Base-by-base conservation (phyloP, 805 yeast genomes). In the Metschnikowia henanensis region DNA sequence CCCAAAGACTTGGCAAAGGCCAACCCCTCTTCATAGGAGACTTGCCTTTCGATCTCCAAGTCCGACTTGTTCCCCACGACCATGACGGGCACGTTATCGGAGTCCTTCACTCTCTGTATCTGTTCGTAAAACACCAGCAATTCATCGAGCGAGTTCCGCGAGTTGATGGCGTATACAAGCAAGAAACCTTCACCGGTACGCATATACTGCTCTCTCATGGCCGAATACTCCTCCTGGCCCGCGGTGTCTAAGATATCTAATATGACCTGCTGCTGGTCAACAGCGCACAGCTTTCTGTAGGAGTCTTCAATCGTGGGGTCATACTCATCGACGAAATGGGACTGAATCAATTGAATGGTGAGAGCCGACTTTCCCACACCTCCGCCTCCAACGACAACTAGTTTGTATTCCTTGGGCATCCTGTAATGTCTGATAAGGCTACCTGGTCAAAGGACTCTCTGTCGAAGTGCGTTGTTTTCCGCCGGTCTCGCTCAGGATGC, bases 291-390 rank as follows among this genome's bases (percentile, higher is more conserved):
- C 61, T 94, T 94, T 55, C 97, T 78, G 65, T 86, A 87, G 0
- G 91, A 83, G 59, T 86, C 94, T 68, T 94, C 99, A 60, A 94
- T 94, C 9, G 99, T 94, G 8, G 99, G 99, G 68, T 94, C 99
- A 60, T 94, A 94, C 64, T 94, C 99, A 64, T 91, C 97, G 25
- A 92, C 96, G 61, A 94, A 94, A 59, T 91, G 97, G 28, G 90
- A 81, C 65, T 92, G 98, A 43, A 94, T 90, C 59, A 94, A 77
- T 66, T 94, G 96, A 52, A 94, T 94, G 21, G 99, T 94, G 51
- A 94, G 72, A 5, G 99, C 98, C 19, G 95, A 85, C 66, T 94
- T 94, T 69, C 99, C 99, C 43, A 94, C 99, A 68, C 97, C 97
- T 61, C 98, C 98, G 30, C 97, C 97, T 44, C 98, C 99, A 44